Conservation (phyloP, 176 grass and related monocot species). For the Microstegium vimineum region DNA sequence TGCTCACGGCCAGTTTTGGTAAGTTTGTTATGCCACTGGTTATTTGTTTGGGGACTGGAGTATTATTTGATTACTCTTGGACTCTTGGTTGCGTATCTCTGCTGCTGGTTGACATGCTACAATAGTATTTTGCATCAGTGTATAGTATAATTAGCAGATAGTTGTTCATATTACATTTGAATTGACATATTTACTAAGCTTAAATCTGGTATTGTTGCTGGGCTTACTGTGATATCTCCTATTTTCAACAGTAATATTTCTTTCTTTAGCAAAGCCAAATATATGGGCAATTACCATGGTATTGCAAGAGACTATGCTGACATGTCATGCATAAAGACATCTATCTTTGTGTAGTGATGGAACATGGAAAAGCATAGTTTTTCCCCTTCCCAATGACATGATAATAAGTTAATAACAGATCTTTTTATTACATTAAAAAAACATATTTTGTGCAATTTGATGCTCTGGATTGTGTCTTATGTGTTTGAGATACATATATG, state of each 20-base stretch:
- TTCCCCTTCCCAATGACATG: background rate
- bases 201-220: slow-evolving; percentile 6
- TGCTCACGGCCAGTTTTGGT: slow-evolving; percentile 71
- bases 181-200: background rate
- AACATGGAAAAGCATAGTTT: background rate
- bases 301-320: background rate
- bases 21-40: slow-evolving; percentile 1
- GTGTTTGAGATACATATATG: too few species aligned
- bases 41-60: background rate
- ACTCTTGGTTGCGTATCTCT: background rate
- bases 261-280: background rate
- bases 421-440: background rate
- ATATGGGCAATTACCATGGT: background rate
- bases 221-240: background rate
- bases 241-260: background rate
- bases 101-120: background rate
- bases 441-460: too few species aligned
- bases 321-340: background rate
- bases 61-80: slow-evolving; percentile 8
- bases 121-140: background rate
- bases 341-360: background rate
- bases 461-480: too few species aligned
- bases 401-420: background rate
- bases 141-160: background rate
- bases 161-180: background rate